Base-by-base conservation (phyloP, 805 yeast species). In the Candida maris region DNA sequence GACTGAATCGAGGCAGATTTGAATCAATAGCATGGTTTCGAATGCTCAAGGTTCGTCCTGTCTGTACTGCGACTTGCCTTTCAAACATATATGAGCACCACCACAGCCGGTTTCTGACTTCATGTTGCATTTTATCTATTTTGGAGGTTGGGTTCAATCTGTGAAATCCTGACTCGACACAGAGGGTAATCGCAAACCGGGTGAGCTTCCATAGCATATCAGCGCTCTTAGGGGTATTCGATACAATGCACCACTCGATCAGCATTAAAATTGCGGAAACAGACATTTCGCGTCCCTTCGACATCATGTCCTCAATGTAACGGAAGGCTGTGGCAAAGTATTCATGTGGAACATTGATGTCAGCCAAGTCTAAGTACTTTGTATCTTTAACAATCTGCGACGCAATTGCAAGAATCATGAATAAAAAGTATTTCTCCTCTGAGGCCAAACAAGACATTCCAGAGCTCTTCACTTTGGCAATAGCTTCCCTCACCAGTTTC, bases 1-100 rank as follows among this genome's bases (percentile, higher is more conserved):
- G 15, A 27, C 4, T 13, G 24, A 27, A 25, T 15, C 27, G 7
- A 8, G 37, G 37, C 5, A 27, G 23, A 13, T 13, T 12, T 5
- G 37, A 31, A 27, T 34, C 37, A 16, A 34, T 34, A 6, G 37
- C 37, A 13, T 19, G 20, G 18, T 34, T 34, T 27, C 32, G 25
- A 8, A 34, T 27, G 23, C 37, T 34, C 19, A 34, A 18, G 3
- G 32, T 34, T 25, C 37, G 25, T 4, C 37, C 37, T 4, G 37
- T 34, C 15, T 34, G 30, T 13, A 27, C 32, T 5, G 37, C 37
- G 4, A 34, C 25, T 27, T 19, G 16, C 16, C 37, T 15, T 19
- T 34, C 37, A 34, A 34, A 27, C 14, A 26, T 18, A 19, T 27
- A 34, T 9, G 37, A 16, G 12, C 32, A 34, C 37, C 37, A 34